A percentile compares a stretch with the other conserved stretches of the same genome.
phyloP scores from a whole-genome alignment of 495 filamentous ascomycete species.

The Lepraria neglecta region DNA sequence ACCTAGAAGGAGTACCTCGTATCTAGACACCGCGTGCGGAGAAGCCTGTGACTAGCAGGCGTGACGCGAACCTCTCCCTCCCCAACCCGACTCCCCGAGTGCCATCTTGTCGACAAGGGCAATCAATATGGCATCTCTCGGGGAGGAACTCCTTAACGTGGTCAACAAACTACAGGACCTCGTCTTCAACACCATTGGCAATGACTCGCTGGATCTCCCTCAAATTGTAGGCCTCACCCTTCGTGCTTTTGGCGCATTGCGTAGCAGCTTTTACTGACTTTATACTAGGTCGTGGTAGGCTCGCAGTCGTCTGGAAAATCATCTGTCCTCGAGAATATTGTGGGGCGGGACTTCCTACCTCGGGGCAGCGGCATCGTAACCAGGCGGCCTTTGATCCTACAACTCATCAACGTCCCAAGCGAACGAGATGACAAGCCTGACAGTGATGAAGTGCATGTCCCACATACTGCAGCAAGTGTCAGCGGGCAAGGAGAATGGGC shows the following conservation, averaged over 20 bases:
- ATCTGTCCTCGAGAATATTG: constrained; percentile 98
- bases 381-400: constrained; percentile 84
- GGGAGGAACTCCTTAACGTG: constrained; percentile 83
- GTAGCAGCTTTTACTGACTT: neutral
- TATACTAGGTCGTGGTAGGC: constrained; percentile 82
- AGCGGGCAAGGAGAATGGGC: constrained; percentile 81
- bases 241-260: constrained; percentile 9
- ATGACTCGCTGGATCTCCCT: constrained; percentile 92
- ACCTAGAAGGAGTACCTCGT: neutral
- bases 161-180: constrained; percentile 97
- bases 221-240: constrained; percentile 73
- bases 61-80: constrained; percentile 13
- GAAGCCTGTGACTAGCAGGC: constrained; percentile 14
- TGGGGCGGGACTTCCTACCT: constrained; percentile 93
- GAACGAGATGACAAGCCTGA: constrained; percentile 66
- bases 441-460: constrained; percentile 55
- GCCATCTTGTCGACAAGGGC: constrained; percentile 7
- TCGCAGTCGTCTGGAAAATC: constrained; percentile 99
- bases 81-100: constrained; percentile 15
- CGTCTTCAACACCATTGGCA: constrained; percentile 99
- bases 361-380: constrained; percentile 97
- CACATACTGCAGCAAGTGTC: constrained; percentile 63
- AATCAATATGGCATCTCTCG: constrained; percentile 58
- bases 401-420: constrained; percentile 94
- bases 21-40: neutral